Percentiles rank a stretch among this genome's conserved stretches.
These are phyloP conservation scores for Saxophila tyrrhenica DNA, from an alignment of 495 filamentous ascomycete genomes.

Conservation along the genomic window DNA sequence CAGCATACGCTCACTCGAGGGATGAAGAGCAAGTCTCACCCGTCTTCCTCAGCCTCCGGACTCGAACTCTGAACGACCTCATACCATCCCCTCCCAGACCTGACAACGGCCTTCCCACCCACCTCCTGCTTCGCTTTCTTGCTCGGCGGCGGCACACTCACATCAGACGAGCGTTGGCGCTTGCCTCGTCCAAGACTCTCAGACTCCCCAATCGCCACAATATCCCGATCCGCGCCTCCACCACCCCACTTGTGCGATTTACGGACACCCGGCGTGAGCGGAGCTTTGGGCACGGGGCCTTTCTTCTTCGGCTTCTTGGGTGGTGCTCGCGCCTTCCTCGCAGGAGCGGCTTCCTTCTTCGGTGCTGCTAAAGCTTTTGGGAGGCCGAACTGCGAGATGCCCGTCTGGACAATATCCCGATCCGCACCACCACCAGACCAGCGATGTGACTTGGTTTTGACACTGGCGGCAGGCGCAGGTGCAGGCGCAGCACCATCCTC, in stretches of 20 bases:
- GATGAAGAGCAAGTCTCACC: neutral
- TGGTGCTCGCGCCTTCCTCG: neutral
- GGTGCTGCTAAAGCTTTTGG: neutral
- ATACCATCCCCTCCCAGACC: constrained; percentile 16
- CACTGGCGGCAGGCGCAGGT: neutral
- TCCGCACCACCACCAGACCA: constrained; percentile 16
- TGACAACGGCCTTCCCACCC: constrained; percentile 5
- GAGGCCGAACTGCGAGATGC: neutral
- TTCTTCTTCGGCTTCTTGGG: neutral
- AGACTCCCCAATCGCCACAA: neutral
- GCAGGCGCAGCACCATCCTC: no score
- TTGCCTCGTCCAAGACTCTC: neutral
- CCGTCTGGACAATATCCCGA: constrained; percentile 7
- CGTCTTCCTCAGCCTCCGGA: neutral
- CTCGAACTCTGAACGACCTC: neutral
- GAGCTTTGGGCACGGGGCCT: neutral
- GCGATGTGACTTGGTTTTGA: constrained; percentile 9
- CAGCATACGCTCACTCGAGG: neutral
- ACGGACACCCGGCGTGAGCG: neutral
- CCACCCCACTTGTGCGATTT: constrained; percentile 1
- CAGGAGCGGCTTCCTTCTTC: neutral
- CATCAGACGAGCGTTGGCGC: neutral
- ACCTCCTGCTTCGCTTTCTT: neutral
- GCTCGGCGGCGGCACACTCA: neutral
- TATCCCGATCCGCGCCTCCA: neutral